Conservation (phyloP, 148 eudicot genomes). For the Amaranthus hypochondriacus region DNA sequence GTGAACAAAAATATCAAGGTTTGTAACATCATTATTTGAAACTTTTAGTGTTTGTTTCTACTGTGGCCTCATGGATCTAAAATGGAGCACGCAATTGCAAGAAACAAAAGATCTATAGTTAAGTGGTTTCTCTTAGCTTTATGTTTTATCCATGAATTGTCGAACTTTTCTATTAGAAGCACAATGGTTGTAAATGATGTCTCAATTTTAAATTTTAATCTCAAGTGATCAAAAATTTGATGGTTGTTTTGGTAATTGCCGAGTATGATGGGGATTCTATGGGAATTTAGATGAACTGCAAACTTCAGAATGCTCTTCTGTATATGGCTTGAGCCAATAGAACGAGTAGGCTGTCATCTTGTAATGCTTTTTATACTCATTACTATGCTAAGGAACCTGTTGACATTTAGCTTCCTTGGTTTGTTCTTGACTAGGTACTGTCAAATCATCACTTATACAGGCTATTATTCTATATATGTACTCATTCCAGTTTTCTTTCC, state of each 20-base stretch:
- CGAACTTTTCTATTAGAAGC: background rate
- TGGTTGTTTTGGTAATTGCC: background rate
- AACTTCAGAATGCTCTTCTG: no score
- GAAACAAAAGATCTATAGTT: background rate
- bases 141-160: background rate
- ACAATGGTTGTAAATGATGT: background rate
- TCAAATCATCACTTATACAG: no score
- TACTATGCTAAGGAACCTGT: no score
- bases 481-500: background rate
- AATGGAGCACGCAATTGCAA: background rate
- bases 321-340: background rate
- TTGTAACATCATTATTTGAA: background rate
- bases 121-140: background rate
- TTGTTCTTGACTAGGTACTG: background rate
- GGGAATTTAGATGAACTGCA: no score
- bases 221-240: background rate
- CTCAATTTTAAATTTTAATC: background rate
- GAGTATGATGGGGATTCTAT: no score
- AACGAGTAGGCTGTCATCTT: background rate
- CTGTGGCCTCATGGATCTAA: background rate
- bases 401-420: background rate
- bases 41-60: background rate
- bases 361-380: background rate
- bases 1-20: slow-evolving; percentile 67
- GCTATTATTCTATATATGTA: background rate